Evolutionary conservation across 352 stramenopile species (phyloP), one percentile per base, ranked within the genome.

Genomic region (Phytopythium vexans): DNA sequence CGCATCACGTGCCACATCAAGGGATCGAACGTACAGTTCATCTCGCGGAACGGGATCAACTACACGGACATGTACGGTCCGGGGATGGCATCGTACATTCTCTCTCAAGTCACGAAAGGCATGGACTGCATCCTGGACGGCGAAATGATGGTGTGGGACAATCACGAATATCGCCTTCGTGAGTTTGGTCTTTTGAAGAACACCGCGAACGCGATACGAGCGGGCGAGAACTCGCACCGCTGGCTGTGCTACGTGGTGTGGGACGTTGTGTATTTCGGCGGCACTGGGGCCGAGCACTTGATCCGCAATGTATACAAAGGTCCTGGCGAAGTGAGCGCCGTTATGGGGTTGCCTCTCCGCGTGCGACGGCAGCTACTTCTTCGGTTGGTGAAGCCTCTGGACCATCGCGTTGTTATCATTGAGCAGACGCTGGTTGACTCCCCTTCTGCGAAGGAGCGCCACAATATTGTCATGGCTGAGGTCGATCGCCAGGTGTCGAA

Each of bases 101-200:
- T 82, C 36, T 74, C 69, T 0, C 83, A 95, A 51, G 35, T 95
- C 15, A 56, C 76, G 11, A 41, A 56, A 34, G 76, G 71, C 10
- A 62, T 90, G 11, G 72, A 92, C 58, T 85, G 72, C 40, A 92
- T 95, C 34, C 64, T 95, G 8, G 86, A 95, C 41, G 86, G 86
- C 41, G 86, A 95, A 43, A 93, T 95, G 83, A 90, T 95, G 76
- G 82, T 94, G 5, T 93, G 86, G 83, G 86, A 93, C 58, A 93
- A 90, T 55, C 21, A 78, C 11, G 81, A 90, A 55, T 91, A 88
- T 62, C 67, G 64, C 0, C 56, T 90, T 41, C 74, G 75, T 41
- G 81, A 92, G 61, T 94, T 94, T 64, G 82, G 85, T 1, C 60
- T 92, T 35, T 58, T 94, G 33, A 94, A 92, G 54, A 88, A 77